Base-by-base conservation (phyloP, 2,329 filamentous ascomycete genomes). In the Hypomyces perniciosus region DNA sequence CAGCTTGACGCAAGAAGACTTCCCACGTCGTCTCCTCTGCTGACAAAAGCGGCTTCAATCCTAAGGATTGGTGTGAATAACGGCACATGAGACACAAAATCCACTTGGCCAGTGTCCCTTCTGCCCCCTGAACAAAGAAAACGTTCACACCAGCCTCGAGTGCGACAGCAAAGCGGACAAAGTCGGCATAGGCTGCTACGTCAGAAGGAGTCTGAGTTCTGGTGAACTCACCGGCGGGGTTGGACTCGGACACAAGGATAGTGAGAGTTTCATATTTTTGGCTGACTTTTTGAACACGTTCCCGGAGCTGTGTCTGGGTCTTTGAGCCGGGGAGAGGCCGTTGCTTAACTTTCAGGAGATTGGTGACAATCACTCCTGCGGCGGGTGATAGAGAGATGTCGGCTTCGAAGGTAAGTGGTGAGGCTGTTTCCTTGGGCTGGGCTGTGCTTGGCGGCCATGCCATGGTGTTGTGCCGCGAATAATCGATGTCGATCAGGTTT, bases 361-460 rank as follows among this genome's bases (percentile, higher is more conserved):
- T 87, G 1, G 88, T 88, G 20, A 87, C 62, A 1, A 95, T 65
- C 3, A 95, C 69, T 0, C 87, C 90, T 0, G 79, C 81, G 0
- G 72, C 74, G 0, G 88, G 82, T 0, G 88, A 88, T 5, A 91
- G 59, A 1, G 86, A 78, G 3, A 96, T 67, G 59, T 96, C 90
- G 3, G 88, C 85, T 63, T 90, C 86, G 5, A 72, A 68, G 1
- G 68, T 67, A 1, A 78, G 64, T 0, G 68, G 56, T 0, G 72
- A 74, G 4, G 59, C 53, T 3, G 68, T 9, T 39, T 57, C 52
- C n/a, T 28, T 56, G 54, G 27, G 65, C 4, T 44, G 28, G n/a
- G 20, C 27, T 37, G 44, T 41, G 2, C 20, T 27, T 8, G 44
- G 29, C 12, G 8, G 26, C 40, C 29, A 26, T 6, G 5, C 8